A percentile compares a stretch with the other conserved stretches of the same genome.
Evolutionary conservation across 371 early-diverging fungal genomes (phyloP).

Genomic region (Haplosporangium sp.): DNA sequence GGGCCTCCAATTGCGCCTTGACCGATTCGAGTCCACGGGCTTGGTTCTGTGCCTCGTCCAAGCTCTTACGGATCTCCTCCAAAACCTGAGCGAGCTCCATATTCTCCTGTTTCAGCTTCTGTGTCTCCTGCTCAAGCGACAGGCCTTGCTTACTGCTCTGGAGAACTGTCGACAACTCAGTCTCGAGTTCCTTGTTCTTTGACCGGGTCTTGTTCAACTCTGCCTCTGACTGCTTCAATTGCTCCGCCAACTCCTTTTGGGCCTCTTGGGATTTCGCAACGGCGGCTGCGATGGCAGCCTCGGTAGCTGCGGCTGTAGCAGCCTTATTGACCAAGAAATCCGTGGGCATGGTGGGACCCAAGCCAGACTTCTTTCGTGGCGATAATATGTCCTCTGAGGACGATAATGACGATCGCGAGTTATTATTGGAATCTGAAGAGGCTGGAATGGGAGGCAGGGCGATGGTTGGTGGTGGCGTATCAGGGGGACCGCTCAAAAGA

Average conservation of each 20-base stretch:
- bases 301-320: slow-evolving; percentile 31
- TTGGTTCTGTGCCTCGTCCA: slow-evolving; percentile 43
- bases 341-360: slow-evolving; percentile 15
- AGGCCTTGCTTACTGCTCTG: slow-evolving; percentile 12
- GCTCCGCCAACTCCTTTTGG: slow-evolving; percentile 20
- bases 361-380: slow-evolving; percentile 26
- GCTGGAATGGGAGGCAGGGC: slow-evolving; percentile 43
- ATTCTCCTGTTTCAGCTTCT: slow-evolving; percentile 40
- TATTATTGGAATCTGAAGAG: slow-evolving; percentile 8
- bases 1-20: slow-evolving; percentile 42
- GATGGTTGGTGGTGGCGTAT: slow-evolving; percentile 46
- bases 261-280: slow-evolving; percentile 32
- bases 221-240: slow-evolving; percentile 20
- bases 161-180: slow-evolving; percentile 13
- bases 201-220: slow-evolving; percentile 20
- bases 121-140: slow-evolving; percentile 18
- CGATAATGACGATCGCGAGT: slow-evolving; percentile 14
- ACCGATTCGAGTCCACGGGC: slow-evolving; percentile 30
- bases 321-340: slow-evolving; percentile 30
- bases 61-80: slow-evolving; percentile 40
- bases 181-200: slow-evolving; percentile 40
- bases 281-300: slow-evolving; percentile 41
- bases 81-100: slow-evolving; percentile 25
- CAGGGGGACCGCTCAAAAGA: slow-evolving; percentile 38
- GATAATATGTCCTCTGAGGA: not conserved